Evolutionary conservation across 768 basidiomycete species (phyloP), one percentile per base, ranked within the genome.

Genomic region (Russula emetica): DNA sequence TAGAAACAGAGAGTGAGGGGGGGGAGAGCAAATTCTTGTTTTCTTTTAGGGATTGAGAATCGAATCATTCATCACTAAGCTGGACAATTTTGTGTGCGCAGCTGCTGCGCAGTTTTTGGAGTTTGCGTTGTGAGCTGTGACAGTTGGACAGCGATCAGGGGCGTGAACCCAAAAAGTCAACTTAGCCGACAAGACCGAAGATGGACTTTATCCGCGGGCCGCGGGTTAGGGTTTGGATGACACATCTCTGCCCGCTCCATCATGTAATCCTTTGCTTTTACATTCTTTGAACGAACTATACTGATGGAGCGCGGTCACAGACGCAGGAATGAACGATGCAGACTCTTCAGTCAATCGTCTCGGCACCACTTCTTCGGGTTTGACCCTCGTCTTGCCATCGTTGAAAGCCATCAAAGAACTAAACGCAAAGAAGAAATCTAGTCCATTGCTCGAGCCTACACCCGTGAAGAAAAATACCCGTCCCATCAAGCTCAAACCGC

Each of bases 401-500:
- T 78, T 88, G 52, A 86, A 80, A 71, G 78, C 78, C 40, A 76
- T 85, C 54, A 84, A 86, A 72, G 80, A 82, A 6, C 75, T 83
- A 55, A 86, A 85, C 65, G 75, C 71, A 20, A 75, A 76, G 26
- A 84, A 82, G 72, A 82, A 79, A 72, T 72, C 74, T 63, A 77
- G 72, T 28, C 63, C 66, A 9, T 24, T 56, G 22, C 55, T 64
- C 38, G 68, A 69, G 13, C 10, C 60, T 9, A 62, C 66, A 10
- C 7, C 40, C 0, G 66, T 67, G 22, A 78, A 76, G 66, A 80
- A 79, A 49, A 62, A 68, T 5, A 79, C 82, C 2, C 74, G 88
- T 32, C 87, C 87, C 18, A 68, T 85, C 65, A 92, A 90, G 74
- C 78, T 90, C 61, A 91, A 91, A 71, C 88, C 90, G 5, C 77